Percentiles rank a stretch among this genome's conserved stretches.
Conservation (phyloP, 352 stramenopile genomes). For the Globisporangium sylvaticum region DNA sequence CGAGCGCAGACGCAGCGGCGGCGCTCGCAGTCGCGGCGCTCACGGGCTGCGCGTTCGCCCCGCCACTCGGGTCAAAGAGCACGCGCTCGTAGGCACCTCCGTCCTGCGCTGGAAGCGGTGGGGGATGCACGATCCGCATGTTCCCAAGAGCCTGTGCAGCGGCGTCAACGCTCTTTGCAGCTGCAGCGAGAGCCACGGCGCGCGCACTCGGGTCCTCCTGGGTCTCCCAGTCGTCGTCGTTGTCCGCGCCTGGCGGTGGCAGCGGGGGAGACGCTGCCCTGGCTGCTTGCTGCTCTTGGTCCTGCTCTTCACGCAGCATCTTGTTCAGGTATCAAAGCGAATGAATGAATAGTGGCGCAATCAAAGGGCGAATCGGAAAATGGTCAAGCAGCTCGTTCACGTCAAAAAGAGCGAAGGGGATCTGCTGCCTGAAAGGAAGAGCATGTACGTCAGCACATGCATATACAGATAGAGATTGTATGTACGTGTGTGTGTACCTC, state of each 20-base stretch:
- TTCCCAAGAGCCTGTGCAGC: conserved; percentile 27
- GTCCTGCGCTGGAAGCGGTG: conserved; percentile 30
- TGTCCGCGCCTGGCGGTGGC: neutral
- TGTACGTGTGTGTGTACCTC: neutral
- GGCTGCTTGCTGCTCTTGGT: neutral
- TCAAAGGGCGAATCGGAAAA: neutral
- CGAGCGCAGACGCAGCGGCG: conserved; percentile 18
- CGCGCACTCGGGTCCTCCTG: conserved; percentile 18
- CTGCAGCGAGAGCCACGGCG: conserved; percentile 10
- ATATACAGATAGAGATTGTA: neutral
- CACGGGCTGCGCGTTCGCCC: conserved; percentile 29
- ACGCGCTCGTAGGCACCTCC: conserved; percentile 44
- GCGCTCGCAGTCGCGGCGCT: conserved; percentile 59
- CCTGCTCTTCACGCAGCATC: conserved; percentile 1
- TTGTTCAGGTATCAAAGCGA: neutral
- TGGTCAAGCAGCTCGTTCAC: neutral
- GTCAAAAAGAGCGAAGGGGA: neutral
- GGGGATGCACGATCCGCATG: conserved; percentile 38
- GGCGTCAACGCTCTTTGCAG: conserved; percentile 13
- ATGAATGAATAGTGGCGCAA: neutral
- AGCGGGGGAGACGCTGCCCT: neutral
- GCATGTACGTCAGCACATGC: neutral
- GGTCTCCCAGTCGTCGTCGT: conserved; percentile 43
- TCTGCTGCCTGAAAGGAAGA: neutral
- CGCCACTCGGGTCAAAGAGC: conserved; percentile 23